Conservation (phyloP, 1,284 basidiomycete genomes). For the Athelia psychrophila region DNA sequence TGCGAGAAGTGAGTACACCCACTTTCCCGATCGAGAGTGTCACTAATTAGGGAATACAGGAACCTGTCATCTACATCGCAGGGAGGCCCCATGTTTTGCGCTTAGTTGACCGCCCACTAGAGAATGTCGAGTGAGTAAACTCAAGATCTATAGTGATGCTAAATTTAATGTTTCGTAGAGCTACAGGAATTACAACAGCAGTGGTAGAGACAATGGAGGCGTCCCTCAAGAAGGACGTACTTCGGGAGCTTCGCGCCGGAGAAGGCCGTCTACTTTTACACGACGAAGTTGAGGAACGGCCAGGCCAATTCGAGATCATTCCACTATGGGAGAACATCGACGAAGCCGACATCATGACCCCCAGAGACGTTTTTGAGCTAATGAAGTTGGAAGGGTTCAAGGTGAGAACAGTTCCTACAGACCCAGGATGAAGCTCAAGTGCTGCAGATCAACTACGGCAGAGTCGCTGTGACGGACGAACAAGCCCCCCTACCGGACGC, state of each 20-base stretch:
- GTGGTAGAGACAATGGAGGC: constrained; percentile 95
- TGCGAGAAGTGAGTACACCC: constrained; percentile 68
- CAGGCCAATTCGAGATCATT: constrained; percentile 86
- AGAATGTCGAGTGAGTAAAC: constrained; percentile 83
- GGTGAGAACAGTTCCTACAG: constrained; percentile 36
- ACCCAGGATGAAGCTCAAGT: constrained; percentile 30
- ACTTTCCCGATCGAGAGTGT: not conserved
- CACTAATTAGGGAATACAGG: constrained; percentile 40
- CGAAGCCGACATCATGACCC: constrained; percentile 91
- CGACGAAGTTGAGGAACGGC: constrained; percentile 93
- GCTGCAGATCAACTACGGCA: constrained; percentile 35
- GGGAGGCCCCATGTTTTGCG: constrained; percentile 93
- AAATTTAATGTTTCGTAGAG: constrained; percentile 40
- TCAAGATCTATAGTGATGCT: not conserved
- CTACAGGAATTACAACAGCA: constrained; percentile 91
- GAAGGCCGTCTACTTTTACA: constrained; percentile 87
- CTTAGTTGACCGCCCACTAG: constrained; percentile 84
- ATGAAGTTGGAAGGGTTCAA: constrained; percentile 78
- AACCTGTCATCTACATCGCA: constrained; percentile 91
- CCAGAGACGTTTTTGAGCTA: constrained; percentile 79
- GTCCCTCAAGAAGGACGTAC: constrained; percentile 86
- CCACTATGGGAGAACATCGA: constrained; percentile 87
- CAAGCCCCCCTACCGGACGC: constrained; percentile 91
- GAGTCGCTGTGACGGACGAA: constrained; percentile 67
- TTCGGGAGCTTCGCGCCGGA: constrained; percentile 75